phyloP scores from a whole-genome alignment of 148 eudicot species.

The Rhododendron griersonianum region DNA sequence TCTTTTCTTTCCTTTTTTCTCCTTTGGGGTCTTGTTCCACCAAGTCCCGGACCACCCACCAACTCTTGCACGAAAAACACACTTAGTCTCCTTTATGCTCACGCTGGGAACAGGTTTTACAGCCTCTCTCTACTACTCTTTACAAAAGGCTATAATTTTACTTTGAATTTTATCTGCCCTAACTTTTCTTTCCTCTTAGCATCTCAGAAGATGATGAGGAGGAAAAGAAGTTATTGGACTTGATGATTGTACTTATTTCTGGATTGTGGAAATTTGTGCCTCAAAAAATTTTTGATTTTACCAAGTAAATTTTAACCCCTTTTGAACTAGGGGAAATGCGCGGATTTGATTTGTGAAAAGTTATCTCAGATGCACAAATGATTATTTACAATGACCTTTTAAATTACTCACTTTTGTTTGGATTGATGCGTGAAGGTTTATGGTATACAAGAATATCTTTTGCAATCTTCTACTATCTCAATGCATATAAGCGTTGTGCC shows the following conservation, averaged over 20 bases:
- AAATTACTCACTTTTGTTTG: neutral
- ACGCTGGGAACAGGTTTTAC: conserved; percentile 34
- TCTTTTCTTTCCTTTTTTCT: conserved; percentile 9
- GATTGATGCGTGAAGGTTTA: neutral
- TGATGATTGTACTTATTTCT: conserved; percentile 12
- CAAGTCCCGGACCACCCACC: conserved; percentile 50
- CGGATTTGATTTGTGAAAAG: no score
- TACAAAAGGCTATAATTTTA: conserved; percentile 20
- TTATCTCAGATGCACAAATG: no score
- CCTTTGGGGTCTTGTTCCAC: conserved; percentile 15
- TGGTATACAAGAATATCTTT: neutral
- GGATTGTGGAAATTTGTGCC: neutral
- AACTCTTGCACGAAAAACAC: conserved; percentile 23
- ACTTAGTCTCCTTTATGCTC: conserved; percentile 25
- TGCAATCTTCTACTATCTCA: neutral
- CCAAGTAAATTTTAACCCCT: neutral
- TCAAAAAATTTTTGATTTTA: neutral
- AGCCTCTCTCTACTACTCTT: conserved; percentile 12
- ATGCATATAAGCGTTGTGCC: neutral
- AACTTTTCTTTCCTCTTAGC: neutral
- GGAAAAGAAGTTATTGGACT: conserved; percentile 16
- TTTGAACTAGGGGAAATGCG: no score
- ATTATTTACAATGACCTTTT: no score
- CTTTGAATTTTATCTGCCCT: conserved; percentile 16
- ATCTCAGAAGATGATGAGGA: neutral